phyloP scores from a whole-genome alignment of 371 early-diverging fungal species.

The Mucor racemosus region DNA sequence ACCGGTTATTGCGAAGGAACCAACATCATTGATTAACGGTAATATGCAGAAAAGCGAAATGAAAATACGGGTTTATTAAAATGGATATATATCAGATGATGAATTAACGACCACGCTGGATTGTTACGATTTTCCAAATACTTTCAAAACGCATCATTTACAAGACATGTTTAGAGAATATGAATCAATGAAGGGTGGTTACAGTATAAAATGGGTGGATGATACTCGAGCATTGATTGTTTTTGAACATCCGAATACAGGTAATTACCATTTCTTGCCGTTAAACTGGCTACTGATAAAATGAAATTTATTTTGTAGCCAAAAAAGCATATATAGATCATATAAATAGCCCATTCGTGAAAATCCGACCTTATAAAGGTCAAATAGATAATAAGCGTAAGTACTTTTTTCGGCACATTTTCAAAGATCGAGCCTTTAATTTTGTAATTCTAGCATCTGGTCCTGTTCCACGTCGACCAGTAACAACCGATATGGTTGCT shows the following conservation, averaged over 20 bases:
- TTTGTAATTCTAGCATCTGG: conserved; percentile 17
- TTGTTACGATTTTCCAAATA: conserved; percentile 57
- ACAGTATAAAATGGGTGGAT: conserved; percentile 74
- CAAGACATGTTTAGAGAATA: conserved; percentile 60
- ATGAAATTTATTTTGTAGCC: conserved; percentile 26
- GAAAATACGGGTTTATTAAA: not conserved
- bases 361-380: conserved; percentile 34
- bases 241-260: conserved; percentile 70
- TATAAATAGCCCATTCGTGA: conserved; percentile 24
- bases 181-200: conserved; percentile 66
- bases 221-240: conserved; percentile 73
- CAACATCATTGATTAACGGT: not conserved
- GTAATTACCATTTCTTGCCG: conserved; percentile 30
- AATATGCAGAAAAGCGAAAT: not conserved
- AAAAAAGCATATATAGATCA: conserved; percentile 47
- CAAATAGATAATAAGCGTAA: conserved; percentile 17
- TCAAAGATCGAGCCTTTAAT: not conserved
- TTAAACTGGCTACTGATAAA: not conserved
- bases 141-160: conserved; percentile 58
- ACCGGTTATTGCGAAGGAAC: not conserved
- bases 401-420: not conserved
- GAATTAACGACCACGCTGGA: conserved; percentile 52
- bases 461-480: conserved; percentile 42
- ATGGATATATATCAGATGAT: conserved; percentile 16
- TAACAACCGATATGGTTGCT: conserved; percentile 60